phyloP scores from a whole-genome alignment of 2,329 filamentous ascomycete genomes.

The Raffaelea ambrosiae region DNA sequence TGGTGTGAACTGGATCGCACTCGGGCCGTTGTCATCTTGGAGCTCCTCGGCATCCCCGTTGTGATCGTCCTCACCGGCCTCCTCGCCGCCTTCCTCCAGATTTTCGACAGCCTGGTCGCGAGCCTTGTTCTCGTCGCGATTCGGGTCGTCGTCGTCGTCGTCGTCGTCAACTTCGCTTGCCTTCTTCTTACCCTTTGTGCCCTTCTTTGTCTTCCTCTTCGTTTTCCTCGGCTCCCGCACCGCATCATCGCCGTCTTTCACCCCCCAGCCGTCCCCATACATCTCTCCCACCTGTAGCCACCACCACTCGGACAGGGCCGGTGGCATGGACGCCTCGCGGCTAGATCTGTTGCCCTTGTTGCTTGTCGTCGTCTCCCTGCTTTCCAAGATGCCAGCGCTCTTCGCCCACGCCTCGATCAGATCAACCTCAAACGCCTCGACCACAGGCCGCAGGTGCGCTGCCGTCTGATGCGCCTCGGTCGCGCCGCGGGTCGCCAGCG shows the following conservation, averaged over 20 bases:
- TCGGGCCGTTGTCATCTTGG: too few species aligned
- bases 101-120: background rate
- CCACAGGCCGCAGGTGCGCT: constrained; percentile 44
- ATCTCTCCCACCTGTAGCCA: constrained; percentile 47
- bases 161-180: background rate
- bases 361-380: constrained; percentile 21
- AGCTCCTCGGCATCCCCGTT: background rate
- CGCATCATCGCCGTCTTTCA: background rate
- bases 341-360: constrained; percentile 1
- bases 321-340: background rate
- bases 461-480: constrained; percentile 44
- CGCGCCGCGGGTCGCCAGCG: constrained; percentile 54
- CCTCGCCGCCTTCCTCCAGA: background rate
- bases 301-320: constrained; percentile 54
- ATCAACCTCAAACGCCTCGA: constrained; percentile 56
- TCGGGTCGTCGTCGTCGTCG: background rate
- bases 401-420: constrained; percentile 52
- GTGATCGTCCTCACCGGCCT: background rate
- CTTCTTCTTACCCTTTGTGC: background rate
- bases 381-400: constrained; percentile 37
- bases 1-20: too few species aligned
- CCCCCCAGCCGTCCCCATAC: constrained; percentile 5
- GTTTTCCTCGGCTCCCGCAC: background rate
- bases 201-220: background rate
- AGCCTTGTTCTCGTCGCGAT: background rate